phyloP scores from a whole-genome alignment of 345 rosid genomes.

The Populus davidiana region DNA sequence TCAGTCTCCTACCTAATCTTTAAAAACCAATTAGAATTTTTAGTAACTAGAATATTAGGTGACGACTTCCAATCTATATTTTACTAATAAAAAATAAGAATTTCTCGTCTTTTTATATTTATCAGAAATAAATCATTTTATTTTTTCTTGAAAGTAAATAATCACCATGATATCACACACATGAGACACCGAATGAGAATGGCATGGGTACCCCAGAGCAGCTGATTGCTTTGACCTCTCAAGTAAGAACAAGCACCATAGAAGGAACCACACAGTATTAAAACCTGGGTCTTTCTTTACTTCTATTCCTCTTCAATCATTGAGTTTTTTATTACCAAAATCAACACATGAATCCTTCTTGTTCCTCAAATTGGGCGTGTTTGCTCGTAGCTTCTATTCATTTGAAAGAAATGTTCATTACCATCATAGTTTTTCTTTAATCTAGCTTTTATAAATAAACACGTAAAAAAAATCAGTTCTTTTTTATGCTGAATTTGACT shows the following conservation, averaged over 20 bases:
- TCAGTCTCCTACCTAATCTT: too few relatives aligned
- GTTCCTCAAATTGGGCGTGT: neutral
- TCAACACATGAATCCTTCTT: neutral
- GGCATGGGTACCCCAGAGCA: conserved; percentile 36
- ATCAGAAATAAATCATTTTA: too few relatives aligned
- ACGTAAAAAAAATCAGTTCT: neutral
- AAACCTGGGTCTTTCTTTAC: neutral
- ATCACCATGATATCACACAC: too few relatives aligned
- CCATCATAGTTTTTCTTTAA: neutral
- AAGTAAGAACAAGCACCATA: conserved; percentile 17
- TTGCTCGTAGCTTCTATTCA: neutral
- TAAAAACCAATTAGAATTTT: too few relatives aligned
- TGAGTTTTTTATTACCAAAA: neutral
- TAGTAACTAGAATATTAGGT: too few relatives aligned
- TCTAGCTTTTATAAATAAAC: neutral
- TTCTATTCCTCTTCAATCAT: neutral
- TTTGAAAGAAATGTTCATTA: neutral
- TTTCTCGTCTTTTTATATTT: too few relatives aligned
- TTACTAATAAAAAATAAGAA: too few relatives aligned
- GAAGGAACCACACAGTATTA: conserved; percentile 3
- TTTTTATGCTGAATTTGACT: neutral
- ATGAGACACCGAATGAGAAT: too few relatives aligned
- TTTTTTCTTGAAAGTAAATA: too few relatives aligned
- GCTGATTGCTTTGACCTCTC: conserved; percentile 37
- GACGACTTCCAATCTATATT: too few relatives aligned